Conservation (phyloP, 2,329 filamentous ascomycete genomes). For the Chalara sp. region DNA sequence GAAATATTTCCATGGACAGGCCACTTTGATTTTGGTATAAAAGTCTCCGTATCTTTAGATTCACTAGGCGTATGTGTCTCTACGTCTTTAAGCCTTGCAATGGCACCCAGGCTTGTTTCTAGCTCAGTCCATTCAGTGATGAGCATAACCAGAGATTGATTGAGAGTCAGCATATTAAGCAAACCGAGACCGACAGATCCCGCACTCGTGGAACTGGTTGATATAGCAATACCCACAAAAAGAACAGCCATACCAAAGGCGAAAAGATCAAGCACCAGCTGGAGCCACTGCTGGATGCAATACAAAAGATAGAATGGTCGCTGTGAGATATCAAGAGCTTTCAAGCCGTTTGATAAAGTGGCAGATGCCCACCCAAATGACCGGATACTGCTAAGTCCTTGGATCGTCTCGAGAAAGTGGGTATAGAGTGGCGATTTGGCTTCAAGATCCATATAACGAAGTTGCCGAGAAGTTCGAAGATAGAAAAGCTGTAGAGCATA, state of each 20-base stretch:
- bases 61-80: constrained; percentile 29
- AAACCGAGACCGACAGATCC: constrained; percentile 28
- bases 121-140: constrained; percentile 41
- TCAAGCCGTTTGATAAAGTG: background rate
- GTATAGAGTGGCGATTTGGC: constrained; percentile 35
- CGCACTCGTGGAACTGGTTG: constrained; percentile 3
- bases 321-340: constrained; percentile 34
- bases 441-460: constrained; percentile 25
- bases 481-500: background rate
- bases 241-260: constrained; percentile 27
- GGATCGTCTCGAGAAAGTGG: constrained; percentile 36
- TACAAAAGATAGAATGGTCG: constrained; percentile 38
- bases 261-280: constrained; percentile 36
- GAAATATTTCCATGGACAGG: constrained; percentile 17
- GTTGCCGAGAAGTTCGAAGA: background rate
- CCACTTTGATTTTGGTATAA: constrained; percentile 18
- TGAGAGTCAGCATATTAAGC: constrained; percentile 40
- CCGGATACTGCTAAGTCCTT: constrained; percentile 35
- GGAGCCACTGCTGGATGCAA: constrained; percentile 39
- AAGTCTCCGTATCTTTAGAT: background rate
- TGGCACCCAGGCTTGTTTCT: constrained; percentile 50
- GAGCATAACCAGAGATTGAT: constrained; percentile 30
- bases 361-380: constrained; percentile 29
- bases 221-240: constrained; percentile 23
- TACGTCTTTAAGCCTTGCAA: constrained; percentile 48